phyloP scores from a whole-genome alignment of 1,284 basidiomycete species.

The Sparassis latifolia region DNA sequence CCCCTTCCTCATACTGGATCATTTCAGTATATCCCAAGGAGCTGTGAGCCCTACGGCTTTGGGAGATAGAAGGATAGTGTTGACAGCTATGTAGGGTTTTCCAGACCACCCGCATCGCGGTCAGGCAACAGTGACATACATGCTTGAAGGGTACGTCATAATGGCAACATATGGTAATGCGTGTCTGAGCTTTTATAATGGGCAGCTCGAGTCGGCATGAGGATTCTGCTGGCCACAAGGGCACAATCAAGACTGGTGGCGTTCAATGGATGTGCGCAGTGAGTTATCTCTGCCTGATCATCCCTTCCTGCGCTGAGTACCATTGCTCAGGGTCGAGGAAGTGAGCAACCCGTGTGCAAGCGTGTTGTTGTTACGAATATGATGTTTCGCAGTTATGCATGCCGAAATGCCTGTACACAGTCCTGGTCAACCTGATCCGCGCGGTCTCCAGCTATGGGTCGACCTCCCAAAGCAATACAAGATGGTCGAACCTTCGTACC shows the following conservation, averaged over 20 bases:
- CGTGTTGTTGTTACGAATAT: no score
- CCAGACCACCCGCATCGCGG: slow-evolving; percentile 89
- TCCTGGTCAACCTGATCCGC: slow-evolving; percentile 58
- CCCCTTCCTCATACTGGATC: slow-evolving; percentile 88
- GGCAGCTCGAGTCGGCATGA: slow-evolving; percentile 72
- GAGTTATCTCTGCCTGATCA: slow-evolving; percentile 17
- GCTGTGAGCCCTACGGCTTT: slow-evolving; percentile 37
- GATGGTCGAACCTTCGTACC: slow-evolving; percentile 77
- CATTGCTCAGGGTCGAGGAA: slow-evolving; percentile 31
- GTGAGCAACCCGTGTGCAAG: slow-evolving; percentile 19
- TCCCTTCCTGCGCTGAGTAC: not conserved
- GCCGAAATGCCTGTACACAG: slow-evolving; percentile 87
- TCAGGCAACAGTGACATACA: slow-evolving; percentile 84
- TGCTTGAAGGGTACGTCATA: slow-evolving; percentile 66
- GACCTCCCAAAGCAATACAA: slow-evolving; percentile 87
- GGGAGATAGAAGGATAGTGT: not conserved
- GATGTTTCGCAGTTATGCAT: slow-evolving; percentile 52
- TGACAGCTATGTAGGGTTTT: slow-evolving; percentile 40
- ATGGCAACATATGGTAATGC: not conserved
- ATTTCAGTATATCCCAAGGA: slow-evolving; percentile 60
- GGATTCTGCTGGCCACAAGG: slow-evolving; percentile 87
- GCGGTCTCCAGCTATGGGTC: slow-evolving; percentile 90
- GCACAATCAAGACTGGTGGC: slow-evolving; percentile 77
- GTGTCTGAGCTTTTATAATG: slow-evolving; percentile 1
- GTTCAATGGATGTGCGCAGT: slow-evolving; percentile 96